phyloP scores from a whole-genome alignment of 768 basidiomycete species.

The Daedaleopsis sinensis region DNA sequence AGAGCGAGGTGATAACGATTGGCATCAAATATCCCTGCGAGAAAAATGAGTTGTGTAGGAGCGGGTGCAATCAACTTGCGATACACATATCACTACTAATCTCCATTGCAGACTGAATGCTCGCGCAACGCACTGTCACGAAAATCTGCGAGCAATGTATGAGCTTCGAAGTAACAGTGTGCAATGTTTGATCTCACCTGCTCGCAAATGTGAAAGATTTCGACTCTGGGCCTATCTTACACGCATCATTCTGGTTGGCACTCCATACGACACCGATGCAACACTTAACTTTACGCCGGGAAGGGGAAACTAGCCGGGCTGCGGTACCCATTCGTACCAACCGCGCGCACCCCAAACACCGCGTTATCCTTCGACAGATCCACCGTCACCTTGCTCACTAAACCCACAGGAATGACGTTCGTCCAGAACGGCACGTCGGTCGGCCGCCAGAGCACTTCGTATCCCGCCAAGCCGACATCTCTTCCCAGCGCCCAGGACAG shows the following conservation, averaged over 20 bases:
- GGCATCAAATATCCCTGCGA: too few species aligned
- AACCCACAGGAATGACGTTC: conserved; percentile 50
- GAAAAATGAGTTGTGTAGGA: too few species aligned
- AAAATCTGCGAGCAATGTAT: too few species aligned
- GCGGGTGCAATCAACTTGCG: too few species aligned
- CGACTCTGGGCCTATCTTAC: background rate
- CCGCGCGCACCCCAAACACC: conserved; percentile 49
- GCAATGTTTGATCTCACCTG: too few species aligned
- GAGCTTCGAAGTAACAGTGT: too few species aligned
- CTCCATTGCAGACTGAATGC: too few species aligned
- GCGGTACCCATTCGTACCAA: conserved; percentile 54
- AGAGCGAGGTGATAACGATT: too few species aligned
- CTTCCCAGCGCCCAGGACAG: conserved; percentile 48
- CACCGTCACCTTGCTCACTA: conserved; percentile 44
- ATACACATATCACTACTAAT: too few species aligned
- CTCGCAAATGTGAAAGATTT: too few species aligned
- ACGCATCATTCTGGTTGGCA: background rate
- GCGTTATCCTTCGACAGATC: conserved; percentile 54
- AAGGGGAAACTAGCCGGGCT: conserved; percentile 49
- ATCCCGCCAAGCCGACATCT: conserved; percentile 42
- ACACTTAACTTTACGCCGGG: conserved; percentile 12
- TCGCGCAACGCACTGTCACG: too few species aligned
- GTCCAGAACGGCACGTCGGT: conserved; percentile 52
- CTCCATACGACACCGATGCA: background rate
- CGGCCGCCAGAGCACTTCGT: conserved; percentile 56